These are phyloP conservation scores for Solanum paucissectum DNA, from an alignment of 257 asterid species.

Conservation along the genomic window DNA sequence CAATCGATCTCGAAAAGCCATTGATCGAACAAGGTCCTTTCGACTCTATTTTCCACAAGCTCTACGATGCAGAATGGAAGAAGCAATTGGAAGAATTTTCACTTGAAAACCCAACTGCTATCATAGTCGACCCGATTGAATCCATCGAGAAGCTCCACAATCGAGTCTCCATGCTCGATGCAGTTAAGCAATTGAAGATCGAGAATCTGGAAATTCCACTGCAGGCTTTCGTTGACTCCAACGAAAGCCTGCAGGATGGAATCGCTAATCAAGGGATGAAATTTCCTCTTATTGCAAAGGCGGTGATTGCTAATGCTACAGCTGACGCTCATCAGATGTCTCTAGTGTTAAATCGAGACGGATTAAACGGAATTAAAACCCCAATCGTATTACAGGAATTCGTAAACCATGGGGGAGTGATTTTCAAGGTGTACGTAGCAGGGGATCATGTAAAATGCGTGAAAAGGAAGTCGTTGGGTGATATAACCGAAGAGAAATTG, in stretches of 20 bases:
- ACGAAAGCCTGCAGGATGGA: slow-evolving; percentile 9
- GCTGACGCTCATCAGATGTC: slow-evolving; percentile 66
- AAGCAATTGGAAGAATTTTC: slow-evolving; percentile 26
- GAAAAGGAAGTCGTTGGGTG: slow-evolving; percentile 56
- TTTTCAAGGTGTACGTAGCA: slow-evolving; percentile 75
- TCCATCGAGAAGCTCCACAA: slow-evolving; percentile 53
- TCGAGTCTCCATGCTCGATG: slow-evolving; percentile 70
- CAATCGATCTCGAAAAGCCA: slow-evolving; percentile 31
- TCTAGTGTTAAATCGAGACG: slow-evolving; percentile 43
- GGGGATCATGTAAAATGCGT: slow-evolving; percentile 56
- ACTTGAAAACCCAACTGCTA: slow-evolving; percentile 24
- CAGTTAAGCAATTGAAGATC: slow-evolving; percentile 22
- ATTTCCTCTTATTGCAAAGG: slow-evolving; percentile 73
- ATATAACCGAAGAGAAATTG: slow-evolving; percentile 27
- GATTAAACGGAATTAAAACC: slow-evolving; percentile 33
- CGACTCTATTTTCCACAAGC: slow-evolving; percentile 61
- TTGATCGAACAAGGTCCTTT: slow-evolving; percentile 50
- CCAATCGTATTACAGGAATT: slow-evolving; percentile 78
- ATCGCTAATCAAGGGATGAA: neutral
- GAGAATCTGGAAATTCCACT: slow-evolving; percentile 33
- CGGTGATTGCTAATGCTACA: slow-evolving; percentile 46
- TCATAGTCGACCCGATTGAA: slow-evolving; percentile 45
- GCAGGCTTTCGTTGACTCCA: slow-evolving; percentile 20
- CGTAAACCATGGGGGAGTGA: slow-evolving; percentile 80
- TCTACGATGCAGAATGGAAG: slow-evolving; percentile 40